phyloP scores from a whole-genome alignment of 805 yeast genomes.

The Zygosaccharomyces bisporus region DNA sequence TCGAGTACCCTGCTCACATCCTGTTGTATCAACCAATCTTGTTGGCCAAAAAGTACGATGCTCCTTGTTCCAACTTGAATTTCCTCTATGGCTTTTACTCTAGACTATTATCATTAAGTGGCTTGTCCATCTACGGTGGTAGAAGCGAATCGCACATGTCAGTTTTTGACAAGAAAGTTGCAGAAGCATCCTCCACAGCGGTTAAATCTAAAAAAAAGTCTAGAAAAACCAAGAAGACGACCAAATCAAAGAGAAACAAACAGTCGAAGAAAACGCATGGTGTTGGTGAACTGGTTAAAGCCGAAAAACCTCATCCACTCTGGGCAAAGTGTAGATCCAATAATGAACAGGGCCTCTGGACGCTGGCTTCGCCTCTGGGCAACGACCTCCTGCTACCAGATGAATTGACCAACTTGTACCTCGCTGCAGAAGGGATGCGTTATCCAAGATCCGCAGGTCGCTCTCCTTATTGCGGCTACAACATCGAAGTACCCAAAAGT shows the following conservation, averaged over 20 bases:
- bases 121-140: conserved; percentile 30
- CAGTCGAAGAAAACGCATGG: neutral
- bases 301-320: conserved; percentile 1
- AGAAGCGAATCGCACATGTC: conserved; percentile 17
- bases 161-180: conserved; percentile 7
- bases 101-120: conserved; percentile 28
- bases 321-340: conserved; percentile 3
- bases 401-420: conserved; percentile 12
- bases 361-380: conserved; percentile 14
- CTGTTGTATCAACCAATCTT: conserved; percentile 29
- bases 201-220: neutral
- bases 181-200: conserved; percentile 8
- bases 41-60: conserved; percentile 25
- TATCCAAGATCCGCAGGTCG: neutral
- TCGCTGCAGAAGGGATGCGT: conserved; percentile 12
- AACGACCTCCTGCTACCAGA: conserved; percentile 8
- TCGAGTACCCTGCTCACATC: conserved; percentile 35
- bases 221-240: neutral
- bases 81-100: conserved; percentile 33
- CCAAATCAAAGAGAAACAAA: neutral
- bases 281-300: neutral
- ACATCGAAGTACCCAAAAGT: neutral
- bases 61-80: conserved; percentile 26
- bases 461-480: neutral
- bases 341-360: conserved; percentile 9